Conservation (phyloP, 139 green algal species). For the Chlorella vulgaris region DNA sequence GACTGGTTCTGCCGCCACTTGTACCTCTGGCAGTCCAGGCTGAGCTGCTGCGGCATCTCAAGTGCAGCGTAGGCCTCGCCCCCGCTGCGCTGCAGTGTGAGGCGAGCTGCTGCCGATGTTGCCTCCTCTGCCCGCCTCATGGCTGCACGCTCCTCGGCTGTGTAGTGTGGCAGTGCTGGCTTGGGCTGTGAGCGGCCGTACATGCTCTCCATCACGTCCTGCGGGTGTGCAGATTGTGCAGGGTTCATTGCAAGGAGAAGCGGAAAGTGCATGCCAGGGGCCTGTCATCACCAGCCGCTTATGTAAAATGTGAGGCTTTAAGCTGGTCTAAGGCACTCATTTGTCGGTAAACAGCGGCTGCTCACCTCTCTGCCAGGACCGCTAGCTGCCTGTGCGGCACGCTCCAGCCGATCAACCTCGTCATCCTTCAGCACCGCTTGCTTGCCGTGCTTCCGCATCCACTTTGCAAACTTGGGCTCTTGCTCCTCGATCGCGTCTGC, state of each 20-base stretch:
- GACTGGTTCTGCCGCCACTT: constrained; percentile 89
- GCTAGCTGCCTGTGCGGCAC: constrained; percentile 55
- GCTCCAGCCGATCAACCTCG: constrained; percentile 89
- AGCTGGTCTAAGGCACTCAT: no score
- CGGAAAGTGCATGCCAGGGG: no score
- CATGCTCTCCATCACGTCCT: constrained; percentile 87
- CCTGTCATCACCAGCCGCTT: background rate
- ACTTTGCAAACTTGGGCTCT: constrained; percentile 89
- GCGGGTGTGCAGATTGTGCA: background rate
- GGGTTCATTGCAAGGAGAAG: background rate
- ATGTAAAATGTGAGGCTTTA: background rate
- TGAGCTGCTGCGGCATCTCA: constrained; percentile 52
- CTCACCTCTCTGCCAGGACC: constrained; percentile 47
- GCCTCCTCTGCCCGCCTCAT: constrained; percentile 48
- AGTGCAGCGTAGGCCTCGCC: constrained; percentile 39
- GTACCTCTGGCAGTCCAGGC: constrained; percentile 61
- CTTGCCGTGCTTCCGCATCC: constrained; percentile 85
- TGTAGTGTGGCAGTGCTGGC: constrained; percentile 59
- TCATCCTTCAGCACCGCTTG: constrained; percentile 77
- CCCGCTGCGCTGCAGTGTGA: background rate
- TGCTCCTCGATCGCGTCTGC: constrained; percentile 75
- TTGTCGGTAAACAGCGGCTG: no score
- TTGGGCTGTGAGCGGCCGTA: constrained; percentile 85
- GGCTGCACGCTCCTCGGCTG: constrained; percentile 50
- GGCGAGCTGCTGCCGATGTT: background rate